Evolutionary conservation across 2,329 filamentous ascomycete species (phyloP).

Genomic region (Fusarium equiseti): DNA sequence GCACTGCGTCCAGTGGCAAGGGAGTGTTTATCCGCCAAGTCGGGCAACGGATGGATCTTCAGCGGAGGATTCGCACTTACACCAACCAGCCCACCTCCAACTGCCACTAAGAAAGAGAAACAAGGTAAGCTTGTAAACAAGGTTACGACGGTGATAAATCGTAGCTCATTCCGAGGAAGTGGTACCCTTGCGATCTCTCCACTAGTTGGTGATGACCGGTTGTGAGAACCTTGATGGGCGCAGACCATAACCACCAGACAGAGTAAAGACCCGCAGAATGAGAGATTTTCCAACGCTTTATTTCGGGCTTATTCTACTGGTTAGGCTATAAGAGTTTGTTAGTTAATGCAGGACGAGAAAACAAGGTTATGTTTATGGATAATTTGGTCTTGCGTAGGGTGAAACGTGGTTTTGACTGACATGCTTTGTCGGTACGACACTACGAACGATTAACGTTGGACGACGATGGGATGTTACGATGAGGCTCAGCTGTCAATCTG

Average conservation of each 20-base stretch:
- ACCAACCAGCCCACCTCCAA: conserved; percentile 12
- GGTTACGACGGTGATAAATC: conserved; percentile 7
- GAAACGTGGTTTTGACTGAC: conserved; percentile 20
- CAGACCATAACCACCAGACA: neutral
- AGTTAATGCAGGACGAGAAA: conserved; percentile 4
- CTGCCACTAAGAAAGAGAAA: neutral
- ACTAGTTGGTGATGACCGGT: conserved; percentile 9
- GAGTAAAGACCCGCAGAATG: conserved; percentile 2
- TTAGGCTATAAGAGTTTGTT: neutral
- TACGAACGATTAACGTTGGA: neutral
- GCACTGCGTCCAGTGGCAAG: neutral
- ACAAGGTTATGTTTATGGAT: conserved; percentile 39
- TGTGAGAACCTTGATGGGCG: conserved; percentile 44
- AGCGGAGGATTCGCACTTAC: neutral
- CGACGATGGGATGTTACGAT: neutral
- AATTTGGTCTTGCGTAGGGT: conserved; percentile 2
- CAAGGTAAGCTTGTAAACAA: conserved; percentile 23
- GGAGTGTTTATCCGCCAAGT: neutral
- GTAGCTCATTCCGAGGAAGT: neutral
- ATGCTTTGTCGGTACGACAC: neutral
- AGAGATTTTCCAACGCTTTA: conserved; percentile 14
- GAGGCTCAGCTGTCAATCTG: neutral
- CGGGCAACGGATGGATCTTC: conserved; percentile 7
- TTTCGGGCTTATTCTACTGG: conserved; percentile 2
- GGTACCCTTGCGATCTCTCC: neutral